Conservation (phyloP, 352 stramenopile species). For the Pythium aquatile region DNA sequence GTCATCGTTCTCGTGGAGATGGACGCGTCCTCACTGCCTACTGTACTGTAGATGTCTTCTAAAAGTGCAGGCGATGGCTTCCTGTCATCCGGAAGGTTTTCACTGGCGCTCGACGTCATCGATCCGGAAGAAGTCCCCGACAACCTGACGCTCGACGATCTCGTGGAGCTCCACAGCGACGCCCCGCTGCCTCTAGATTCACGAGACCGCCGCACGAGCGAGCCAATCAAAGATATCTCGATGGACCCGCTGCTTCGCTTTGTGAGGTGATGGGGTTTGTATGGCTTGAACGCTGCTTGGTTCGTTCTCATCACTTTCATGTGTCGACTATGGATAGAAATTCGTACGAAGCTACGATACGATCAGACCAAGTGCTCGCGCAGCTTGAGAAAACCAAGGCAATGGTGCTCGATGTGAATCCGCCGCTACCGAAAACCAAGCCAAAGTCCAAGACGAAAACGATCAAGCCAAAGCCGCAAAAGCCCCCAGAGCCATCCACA, state of each 20-base stretch:
- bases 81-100: conserved; percentile 1
- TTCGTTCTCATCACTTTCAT: background rate
- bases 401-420: background rate
- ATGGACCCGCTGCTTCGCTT: conserved; percentile 16
- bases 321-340: conserved; percentile 5
- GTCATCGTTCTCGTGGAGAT: background rate
- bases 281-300: background rate
- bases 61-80: conserved; percentile 8
- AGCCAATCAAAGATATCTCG: background rate
- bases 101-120: conserved; percentile 14
- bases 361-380: background rate
- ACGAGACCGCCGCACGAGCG: background rate
- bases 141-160: conserved; percentile 20
- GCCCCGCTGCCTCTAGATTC: background rate
- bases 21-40: background rate
- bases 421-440: background rate
- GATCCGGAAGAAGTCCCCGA: conserved; percentile 17
- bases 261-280: conserved; percentile 4
- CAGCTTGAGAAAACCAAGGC: conserved; percentile 17
- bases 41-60: conserved; percentile 12
- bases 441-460: background rate
- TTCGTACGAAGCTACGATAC: conserved; percentile 9
- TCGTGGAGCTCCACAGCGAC: background rate
- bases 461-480: conserved; percentile 1
- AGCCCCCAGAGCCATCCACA: background rate